A percentile compares a stretch with the other conserved stretches of the same genome.
Evolutionary conservation across 2,329 filamentous ascomycete species (phyloP).

Genomic region (Colletotrichum lindemuthianum): DNA sequence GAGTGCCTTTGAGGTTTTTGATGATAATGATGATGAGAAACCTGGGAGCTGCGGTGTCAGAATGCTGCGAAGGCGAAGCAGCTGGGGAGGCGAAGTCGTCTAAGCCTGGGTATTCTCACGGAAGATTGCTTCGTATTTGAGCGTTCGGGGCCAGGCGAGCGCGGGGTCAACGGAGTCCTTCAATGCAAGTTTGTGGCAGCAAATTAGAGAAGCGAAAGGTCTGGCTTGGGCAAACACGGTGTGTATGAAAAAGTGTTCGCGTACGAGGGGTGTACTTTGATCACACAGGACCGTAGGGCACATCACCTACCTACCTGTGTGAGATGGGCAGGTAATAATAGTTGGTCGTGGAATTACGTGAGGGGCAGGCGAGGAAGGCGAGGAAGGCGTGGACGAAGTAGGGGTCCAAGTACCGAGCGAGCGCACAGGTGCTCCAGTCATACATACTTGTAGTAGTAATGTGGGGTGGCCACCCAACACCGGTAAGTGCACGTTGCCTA

Average conservation of each 20-base stretch:
- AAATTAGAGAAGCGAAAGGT: background rate
- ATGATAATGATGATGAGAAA: conserved; percentile 5
- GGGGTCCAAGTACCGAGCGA: conserved; percentile 28
- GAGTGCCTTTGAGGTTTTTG: conserved; percentile 3
- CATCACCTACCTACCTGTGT: no score
- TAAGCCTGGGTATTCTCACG: background rate
- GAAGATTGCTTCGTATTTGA: background rate
- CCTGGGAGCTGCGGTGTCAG: background rate
- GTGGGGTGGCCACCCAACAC: no score
- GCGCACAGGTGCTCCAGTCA: background rate
- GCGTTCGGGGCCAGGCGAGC: conserved; percentile 20
- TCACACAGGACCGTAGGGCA: no score
- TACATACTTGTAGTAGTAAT: no score
- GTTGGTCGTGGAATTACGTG: background rate
- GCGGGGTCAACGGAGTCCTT: background rate
- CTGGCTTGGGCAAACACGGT: no score
- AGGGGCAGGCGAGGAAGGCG: background rate
- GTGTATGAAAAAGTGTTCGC: no score
- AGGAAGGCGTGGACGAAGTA: conserved; percentile 11
- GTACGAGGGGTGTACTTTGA: no score
- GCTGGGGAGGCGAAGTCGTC: background rate
- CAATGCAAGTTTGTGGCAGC: conserved; percentile 4
- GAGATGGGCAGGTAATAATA: no score
- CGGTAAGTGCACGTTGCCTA: no score
- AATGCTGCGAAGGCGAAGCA: background rate